Evolutionary conservation across 2,329 filamentous ascomycete genomes (phyloP), one percentile per base, ranked within the genome.

Genomic region (Diaporthe ampelina): DNA sequence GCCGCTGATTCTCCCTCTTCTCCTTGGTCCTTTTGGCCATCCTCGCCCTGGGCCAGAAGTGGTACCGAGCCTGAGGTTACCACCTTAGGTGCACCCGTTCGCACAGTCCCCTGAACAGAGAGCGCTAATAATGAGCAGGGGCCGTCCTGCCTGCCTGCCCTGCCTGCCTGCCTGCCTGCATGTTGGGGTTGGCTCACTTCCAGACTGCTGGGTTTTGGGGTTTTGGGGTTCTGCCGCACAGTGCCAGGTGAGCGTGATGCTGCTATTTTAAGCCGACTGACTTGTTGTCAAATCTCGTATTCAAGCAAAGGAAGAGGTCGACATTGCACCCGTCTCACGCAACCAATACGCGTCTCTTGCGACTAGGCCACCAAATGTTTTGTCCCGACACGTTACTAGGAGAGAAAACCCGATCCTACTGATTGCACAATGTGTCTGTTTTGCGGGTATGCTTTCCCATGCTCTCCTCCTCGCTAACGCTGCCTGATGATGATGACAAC

Each of bases 261-360:
- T 68, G 32, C 63, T 68, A 68, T 68, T 68, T 68, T 68, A 54
- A 54, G 63, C 63, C 10, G 13, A 37, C 48, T 67, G 63, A 52
- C 45, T 24, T 24, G 21, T 21, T 54, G 48, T 54, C 48, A 68
- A 67, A 68, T 40, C 63, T 68, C 63, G 63, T 68, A 54, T 68
- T 67, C 52, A n/a, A 15, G 1, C 32, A 68, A 11, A 54, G 48
- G 63, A 68, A 32, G 32, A 40, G 29, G 63, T 68, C 63, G 63
- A 52, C 45, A 26, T 29, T n/a, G 32, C 45, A 68, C 45, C 63
- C 63, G 21, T 52, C 45, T 67, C 63, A 67, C 29, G 45, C 63
- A 67, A 24, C 29, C 29, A 13, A 24, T 37, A 52, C 63, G 43
- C 43, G 26, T 17, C 26, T 24, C 61, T 1, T 19, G 26, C 61